Evolutionary conservation across 2,329 filamentous ascomycete genomes (phyloP).

Genomic region (Blumeria hordei): DNA sequence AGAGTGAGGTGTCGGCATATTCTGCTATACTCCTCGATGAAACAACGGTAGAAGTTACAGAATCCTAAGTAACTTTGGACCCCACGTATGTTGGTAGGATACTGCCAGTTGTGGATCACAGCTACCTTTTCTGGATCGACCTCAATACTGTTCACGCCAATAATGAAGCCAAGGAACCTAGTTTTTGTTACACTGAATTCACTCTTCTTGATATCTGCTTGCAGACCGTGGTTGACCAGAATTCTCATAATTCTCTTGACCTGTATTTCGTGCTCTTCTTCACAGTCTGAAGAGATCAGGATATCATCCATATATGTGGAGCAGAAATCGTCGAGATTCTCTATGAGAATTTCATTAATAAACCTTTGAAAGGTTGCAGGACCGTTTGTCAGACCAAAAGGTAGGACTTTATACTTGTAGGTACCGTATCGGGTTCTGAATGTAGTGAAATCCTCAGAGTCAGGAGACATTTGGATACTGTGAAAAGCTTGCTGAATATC

Average conservation of each 20-base stretch:
- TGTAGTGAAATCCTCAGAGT: background rate
- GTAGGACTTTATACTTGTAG: constrained; percentile 2
- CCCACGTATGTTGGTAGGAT: background rate
- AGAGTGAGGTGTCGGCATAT: background rate
- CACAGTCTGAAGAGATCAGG: constrained; percentile 2
- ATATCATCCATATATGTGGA: background rate
- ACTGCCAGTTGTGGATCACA: background rate
- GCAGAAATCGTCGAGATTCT: constrained; percentile 1
- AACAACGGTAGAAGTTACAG: background rate
- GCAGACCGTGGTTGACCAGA: background rate
- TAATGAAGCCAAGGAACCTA: constrained; percentile 1
- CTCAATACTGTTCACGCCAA: background rate
- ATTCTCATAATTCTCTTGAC: background rate
- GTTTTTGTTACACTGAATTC: background rate
- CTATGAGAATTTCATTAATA: background rate
- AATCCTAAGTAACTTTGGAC: background rate
- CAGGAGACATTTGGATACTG: background rate
- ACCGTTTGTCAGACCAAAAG: background rate
- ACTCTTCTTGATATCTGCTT: background rate
- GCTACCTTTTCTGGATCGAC: background rate
- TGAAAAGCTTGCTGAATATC: constrained; percentile 1
- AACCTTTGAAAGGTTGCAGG: constrained; percentile 1
- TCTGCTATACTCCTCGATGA: background rate
- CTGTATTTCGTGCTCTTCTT: background rate
- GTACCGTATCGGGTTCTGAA: background rate